A percentile compares a stretch with the other conserved stretches of the same genome.
These are phyloP conservation scores for Rhizopus arrhizus DNA, from an alignment of 371 early-diverging fungal genomes.

Conservation along the genomic window DNA sequence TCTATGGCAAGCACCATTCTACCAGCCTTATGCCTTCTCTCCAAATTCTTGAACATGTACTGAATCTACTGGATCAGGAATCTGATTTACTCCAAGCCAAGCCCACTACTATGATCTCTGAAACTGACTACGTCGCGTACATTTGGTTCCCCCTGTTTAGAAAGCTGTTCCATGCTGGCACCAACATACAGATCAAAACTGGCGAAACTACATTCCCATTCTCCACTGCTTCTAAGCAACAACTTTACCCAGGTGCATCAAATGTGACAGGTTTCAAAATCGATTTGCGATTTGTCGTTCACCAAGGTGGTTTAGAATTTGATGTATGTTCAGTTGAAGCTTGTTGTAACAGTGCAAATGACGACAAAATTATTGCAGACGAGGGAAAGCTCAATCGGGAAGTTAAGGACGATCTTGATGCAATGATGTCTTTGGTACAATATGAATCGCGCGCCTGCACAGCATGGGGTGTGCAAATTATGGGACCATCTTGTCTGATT, in stretches of 20 bases:
- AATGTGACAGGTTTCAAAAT: constrained; percentile 14
- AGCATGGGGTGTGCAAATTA: constrained; percentile 15
- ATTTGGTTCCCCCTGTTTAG: constrained; percentile 15
- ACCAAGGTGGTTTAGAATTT: constrained; percentile 7
- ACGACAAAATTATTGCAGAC: constrained; percentile 14
- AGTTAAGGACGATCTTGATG: constrained; percentile 16
- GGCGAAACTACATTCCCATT: constrained; percentile 10
- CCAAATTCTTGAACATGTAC: constrained; percentile 14
- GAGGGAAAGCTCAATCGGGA: constrained; percentile 15
- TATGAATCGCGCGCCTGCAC: constrained; percentile 13
- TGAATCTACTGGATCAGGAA: constrained; percentile 17
- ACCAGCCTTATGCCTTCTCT: constrained; percentile 12
- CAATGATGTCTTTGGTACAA: constrained; percentile 12
- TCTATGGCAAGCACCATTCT: constrained; percentile 15
- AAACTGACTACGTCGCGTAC: constrained; percentile 14
- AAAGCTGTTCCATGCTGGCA: constrained; percentile 15
- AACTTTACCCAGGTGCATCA: constrained; percentile 11
- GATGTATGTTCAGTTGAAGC: constrained; percentile 14
- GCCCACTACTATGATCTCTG: constrained; percentile 17
- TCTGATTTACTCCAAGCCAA: constrained; percentile 13
- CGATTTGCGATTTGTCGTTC: constrained; percentile 17
- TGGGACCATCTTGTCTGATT: constrained; percentile 14
- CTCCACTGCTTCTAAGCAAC: constrained; percentile 9
- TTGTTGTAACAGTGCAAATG: constrained; percentile 13
- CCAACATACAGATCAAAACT: constrained; percentile 19